Base-by-base conservation (phyloP, 1,284 basidiomycete species). In the Pterula multifida region DNA sequence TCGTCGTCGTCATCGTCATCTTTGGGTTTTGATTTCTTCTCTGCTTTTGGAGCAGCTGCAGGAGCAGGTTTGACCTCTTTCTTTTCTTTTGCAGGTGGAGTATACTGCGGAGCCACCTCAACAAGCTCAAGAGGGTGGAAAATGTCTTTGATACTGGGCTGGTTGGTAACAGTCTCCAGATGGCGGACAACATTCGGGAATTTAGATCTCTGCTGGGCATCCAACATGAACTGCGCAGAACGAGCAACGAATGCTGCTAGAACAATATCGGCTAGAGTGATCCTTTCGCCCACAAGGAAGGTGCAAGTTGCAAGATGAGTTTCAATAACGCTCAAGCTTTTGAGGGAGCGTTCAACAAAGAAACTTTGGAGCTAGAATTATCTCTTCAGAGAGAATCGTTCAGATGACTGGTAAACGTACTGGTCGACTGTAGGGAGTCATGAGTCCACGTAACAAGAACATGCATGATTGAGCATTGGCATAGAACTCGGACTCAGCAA, bases 231-330 rank as follows among this genome's bases (percentile, higher is more conserved):
- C 3, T 54, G 48, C 55, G 76, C 70, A 3, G 72, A 70, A 56
- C 70, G 70, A 56, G 70, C 70, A 56, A 90, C 63, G 60, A 74
- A 57, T 39, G 73, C 65, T 42, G 85, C 90, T 56, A 91, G 57
- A 58, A 71, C 68, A 67, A 98, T 68, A 63, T 98, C 95, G 57
- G 93, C 95, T 49, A 95, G 76, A 54, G 93, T 91, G 74, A 98
- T 84, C 60, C 94, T 90, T 67, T 98, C 90, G 60, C 85, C 85
- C 51, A 93, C 92, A 60, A 97, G 78, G 80, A 85, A 98, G 50
- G 95, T 98, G 62, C 79, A 81, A 55, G 78, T 74, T 52, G 76
- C 66, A 61, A 98, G 81, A 70, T 88, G 75, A 48, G 71, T 66
- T 62, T 98, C 79, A 55, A 98, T 73, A 22, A 19, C 11, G 12